Evolutionary conservation across 106 monocot genomes (phyloP).

Genomic region (Alisma plantagoaquatica): DNA sequence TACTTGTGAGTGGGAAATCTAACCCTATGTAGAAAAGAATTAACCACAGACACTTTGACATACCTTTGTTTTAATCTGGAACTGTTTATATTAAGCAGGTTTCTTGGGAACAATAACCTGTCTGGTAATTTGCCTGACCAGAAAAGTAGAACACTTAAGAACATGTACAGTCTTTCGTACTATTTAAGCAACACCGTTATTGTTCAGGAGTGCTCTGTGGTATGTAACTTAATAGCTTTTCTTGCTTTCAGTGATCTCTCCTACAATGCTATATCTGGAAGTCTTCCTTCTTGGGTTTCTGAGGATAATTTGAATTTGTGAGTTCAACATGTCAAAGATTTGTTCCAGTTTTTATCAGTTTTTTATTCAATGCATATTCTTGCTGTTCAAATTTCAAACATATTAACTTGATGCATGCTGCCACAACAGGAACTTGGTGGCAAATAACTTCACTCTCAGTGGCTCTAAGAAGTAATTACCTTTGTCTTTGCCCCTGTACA

Average conservation of each 20-base stretch:
- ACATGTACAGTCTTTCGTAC: neutral
- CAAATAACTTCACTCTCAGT: conserved; percentile 60
- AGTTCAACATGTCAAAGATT: too few relatives aligned
- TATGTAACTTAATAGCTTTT: too few relatives aligned
- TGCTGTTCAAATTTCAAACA: too few relatives aligned
- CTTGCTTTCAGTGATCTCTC: too few relatives aligned
- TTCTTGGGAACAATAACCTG: conserved; percentile 10
- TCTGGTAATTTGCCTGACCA: conserved; percentile 9
- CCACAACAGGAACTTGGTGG: conserved; percentile 66
- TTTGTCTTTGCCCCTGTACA: neutral
- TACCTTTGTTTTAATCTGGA: neutral
- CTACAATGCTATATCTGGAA: too few relatives aligned
- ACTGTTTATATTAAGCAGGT: conserved; percentile 2
- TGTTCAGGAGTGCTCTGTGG: too few relatives aligned
- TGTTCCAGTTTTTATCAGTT: too few relatives aligned
- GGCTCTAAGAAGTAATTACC: conserved; percentile 51
- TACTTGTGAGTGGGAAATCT: conserved; percentile 38
- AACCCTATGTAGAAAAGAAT: neutral
- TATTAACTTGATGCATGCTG: too few relatives aligned
- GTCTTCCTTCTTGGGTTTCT: too few relatives aligned
- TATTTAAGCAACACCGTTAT: neutral
- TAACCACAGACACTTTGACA: neutral
- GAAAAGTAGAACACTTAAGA: neutral
- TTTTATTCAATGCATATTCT: too few relatives aligned
- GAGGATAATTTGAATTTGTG: too few relatives aligned